Conservation (phyloP, 2,329 filamentous ascomycete species). For the Metarhizium guizhouense region DNA sequence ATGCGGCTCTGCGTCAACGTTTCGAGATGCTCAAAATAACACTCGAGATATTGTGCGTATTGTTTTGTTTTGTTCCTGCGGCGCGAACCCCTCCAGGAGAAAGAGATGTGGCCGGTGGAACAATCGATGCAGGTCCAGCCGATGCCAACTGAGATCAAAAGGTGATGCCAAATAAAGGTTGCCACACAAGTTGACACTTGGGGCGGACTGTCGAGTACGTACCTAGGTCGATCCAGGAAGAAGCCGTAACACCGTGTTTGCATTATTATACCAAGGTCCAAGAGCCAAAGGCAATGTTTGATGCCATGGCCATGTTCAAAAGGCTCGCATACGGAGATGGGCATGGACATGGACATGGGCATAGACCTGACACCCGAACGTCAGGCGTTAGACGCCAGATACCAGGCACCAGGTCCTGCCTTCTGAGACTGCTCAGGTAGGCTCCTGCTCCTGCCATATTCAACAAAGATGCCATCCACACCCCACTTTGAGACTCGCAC, state of each 20-base stretch:
- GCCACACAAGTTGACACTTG: not conserved
- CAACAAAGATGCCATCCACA: too few species aligned
- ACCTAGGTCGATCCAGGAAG: too few species aligned
- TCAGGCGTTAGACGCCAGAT: too few species aligned
- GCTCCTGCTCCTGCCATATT: too few species aligned
- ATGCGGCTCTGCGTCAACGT: not conserved
- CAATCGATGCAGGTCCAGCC: not conserved
- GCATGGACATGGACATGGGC: not conserved
- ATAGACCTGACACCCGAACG: not conserved
- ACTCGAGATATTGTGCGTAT: not conserved
- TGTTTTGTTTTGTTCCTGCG: not conserved
- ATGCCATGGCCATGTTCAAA: not conserved
- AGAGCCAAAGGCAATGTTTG: not conserved
- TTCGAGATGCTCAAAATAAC: not conserved
- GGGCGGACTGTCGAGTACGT: too few species aligned
- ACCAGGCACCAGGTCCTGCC: too few species aligned
- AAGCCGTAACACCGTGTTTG: not conserved
- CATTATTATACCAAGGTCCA: not conserved
- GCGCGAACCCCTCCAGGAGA: not conserved
- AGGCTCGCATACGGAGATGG: not conserved
- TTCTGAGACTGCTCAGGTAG: too few species aligned
- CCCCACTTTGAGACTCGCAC: not conserved
- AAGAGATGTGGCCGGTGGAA: not conserved
- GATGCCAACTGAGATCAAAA: not conserved
- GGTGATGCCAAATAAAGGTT: not conserved